Conservation (phyloP, 495 filamentous ascomycete genomes). For the Opeltia flavorubescens region DNA sequence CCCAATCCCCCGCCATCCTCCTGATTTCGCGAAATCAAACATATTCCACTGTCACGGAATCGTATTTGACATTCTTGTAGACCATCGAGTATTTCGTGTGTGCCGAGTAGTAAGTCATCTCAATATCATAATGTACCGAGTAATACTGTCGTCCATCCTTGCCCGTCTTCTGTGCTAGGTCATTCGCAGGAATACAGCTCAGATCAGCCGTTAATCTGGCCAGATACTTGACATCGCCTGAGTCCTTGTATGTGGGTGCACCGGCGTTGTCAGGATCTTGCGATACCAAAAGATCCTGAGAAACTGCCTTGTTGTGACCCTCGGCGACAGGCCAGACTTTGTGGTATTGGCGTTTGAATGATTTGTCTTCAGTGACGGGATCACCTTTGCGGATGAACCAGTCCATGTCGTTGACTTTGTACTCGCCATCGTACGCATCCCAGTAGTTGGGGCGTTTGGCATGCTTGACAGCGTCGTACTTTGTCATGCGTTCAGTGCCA, state of each 20-base stretch:
- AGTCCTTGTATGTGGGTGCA: conserved; percentile 7
- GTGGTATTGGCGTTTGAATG: conserved; percentile 7
- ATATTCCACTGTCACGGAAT: conserved; percentile 17
- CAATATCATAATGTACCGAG: conserved; percentile 13
- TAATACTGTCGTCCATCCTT: conserved; percentile 17
- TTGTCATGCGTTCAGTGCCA: conserved; percentile 12
- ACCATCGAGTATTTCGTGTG: conserved; percentile 19
- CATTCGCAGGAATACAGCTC: conserved; percentile 4
- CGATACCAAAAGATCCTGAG: conserved; percentile 9
- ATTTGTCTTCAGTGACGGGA: conserved; percentile 15
- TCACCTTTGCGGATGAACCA: conserved; percentile 22
- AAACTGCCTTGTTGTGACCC: conserved; percentile 8
- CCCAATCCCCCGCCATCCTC: neutral
- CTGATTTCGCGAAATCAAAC: conserved; percentile 4
- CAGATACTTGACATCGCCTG: conserved; percentile 4
- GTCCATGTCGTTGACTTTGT: conserved; percentile 11
- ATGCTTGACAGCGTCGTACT: conserved; percentile 15
- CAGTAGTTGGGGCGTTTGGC: conserved; percentile 13
- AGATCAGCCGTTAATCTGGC: conserved; percentile 11
- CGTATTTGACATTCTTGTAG: conserved; percentile 16
- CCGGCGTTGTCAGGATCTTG: conserved; percentile 7
- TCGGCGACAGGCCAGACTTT: neutral
- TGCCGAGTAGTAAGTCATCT: conserved; percentile 17
- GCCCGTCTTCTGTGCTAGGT: conserved; percentile 2
- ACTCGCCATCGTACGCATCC: conserved; percentile 12